Evolutionary conservation across 768 basidiomycete genomes (phyloP), one percentile per base, ranked within the genome.

Genomic region (Pleurotus tuoliensis): DNA sequence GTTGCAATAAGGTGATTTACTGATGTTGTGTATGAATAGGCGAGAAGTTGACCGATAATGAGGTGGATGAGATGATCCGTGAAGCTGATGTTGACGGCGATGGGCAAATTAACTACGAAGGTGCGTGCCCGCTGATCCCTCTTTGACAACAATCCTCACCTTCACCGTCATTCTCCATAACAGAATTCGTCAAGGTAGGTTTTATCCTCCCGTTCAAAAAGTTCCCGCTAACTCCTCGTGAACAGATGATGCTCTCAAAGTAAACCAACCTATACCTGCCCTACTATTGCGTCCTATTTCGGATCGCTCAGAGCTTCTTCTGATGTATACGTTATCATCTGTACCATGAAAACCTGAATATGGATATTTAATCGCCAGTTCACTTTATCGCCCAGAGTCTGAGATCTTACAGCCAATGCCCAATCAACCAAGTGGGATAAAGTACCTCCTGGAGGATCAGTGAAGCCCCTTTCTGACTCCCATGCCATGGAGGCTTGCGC

Each of bases 31-130:
- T 40, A 9, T 50, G 13, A 49, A 13, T 43, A 68, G 70, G 70
- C 27, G 71, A 72, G 62, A 67, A 66, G 43, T 60, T 72, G 50
- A 64, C 66, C 16, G 71, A 72, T 49, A 59, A 53, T 16, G 71
- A 72, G 59, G 66, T 72, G 45, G 68, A 70, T 52, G 69, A 67
- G 59, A 72, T 72, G 71, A 70, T 67, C 43, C 61, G 62, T 39
- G 69, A 70, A 72, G 91, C 90, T 49, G 90, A 93, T 68, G 79
- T 85, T 44, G 89, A 92, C 63, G 90, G 90, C 47, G 87, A 90
- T 64, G 88, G 88, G 20, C 86, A 87, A 72, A 87, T 87, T 70
- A 84, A 86, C 70, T 89, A 88, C 65, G 79, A 84, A 2, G 85
- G 85, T 85, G 57, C 63, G 80, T 70, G 53, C 20, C 37, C 2